Evolutionary conservation across 179 eudicot species (phyloP), one percentile per base, ranked within the genome.

Genomic region (Beta lomatogona): DNA sequence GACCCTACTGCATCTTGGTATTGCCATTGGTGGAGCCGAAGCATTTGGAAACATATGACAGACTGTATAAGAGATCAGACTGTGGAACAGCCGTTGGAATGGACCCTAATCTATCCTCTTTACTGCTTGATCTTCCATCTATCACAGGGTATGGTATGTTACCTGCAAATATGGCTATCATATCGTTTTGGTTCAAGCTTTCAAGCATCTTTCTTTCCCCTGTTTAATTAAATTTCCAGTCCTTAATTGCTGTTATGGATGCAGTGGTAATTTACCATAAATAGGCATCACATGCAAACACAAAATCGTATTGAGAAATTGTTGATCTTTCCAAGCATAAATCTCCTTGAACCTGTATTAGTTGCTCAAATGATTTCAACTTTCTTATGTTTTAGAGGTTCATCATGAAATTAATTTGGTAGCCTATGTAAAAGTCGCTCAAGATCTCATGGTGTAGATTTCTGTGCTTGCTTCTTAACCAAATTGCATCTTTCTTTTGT

Each of bases 121-220:
- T 96, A 63, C 86, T 96, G 65, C 90, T 94, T 71, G 93, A 92
- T 84, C 97, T 93, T 82, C 97, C 99, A 66, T 94, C 95, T 85
- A 94, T 96, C 90, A 94, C 99, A 90, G 99, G 99, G 99, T 96
- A 96, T 78, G 98, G 92, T 95, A 93, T 90, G 95, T 92, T 89
- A 46, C 57, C 60, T 73, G 45, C 73, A 73, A 44, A 19, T 25
- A 1, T 19, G 22, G 28, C 28, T 25, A 25, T 22, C 31, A 6
- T 53, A 16, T 53, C n/a, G 11, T 31, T 61, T 76, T 68, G 25
- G 63, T 21, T 36, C 41, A 36, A 36, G 41, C 41, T 3, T 15
- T 66, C 73, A 28, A 50, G n/a, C 36, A 21, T 54, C 71, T 60
- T 78, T 81, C 19, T 68, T 19, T 41, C 41, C 22, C 72, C 10